Percentiles rank a stretch among this genome's conserved stretches.
phyloP scores from a whole-genome alignment of 257 asterid genomes.

The Fraxinus excelsior region DNA sequence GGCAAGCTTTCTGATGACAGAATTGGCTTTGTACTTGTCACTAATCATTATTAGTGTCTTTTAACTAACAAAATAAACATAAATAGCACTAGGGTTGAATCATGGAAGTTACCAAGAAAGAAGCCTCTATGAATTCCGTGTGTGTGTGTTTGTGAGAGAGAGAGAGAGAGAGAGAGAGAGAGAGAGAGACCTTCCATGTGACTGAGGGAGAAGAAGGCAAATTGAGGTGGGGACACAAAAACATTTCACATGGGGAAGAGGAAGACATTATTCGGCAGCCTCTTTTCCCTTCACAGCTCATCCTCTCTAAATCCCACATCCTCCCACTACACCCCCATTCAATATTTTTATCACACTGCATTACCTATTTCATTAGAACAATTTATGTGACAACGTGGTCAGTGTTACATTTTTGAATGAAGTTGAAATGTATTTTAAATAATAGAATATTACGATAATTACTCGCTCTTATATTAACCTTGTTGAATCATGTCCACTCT shows the following conservation, averaged over 20 bases:
- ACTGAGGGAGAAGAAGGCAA: slow-evolving; percentile 54
- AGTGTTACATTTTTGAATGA: too few relatives aligned
- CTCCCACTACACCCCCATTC: slow-evolving; percentile 6
- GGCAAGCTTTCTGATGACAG: slow-evolving; percentile 6
- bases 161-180: slow-evolving; percentile 25
- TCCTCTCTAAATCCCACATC: not conserved
- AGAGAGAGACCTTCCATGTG: slow-evolving; percentile 57
- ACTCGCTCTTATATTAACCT: too few relatives aligned
- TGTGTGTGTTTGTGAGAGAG: not conserved
- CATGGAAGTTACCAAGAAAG: slow-evolving; percentile 36
- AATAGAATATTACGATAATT: too few relatives aligned
- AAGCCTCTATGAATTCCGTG: slow-evolving; percentile 13
- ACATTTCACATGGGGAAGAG: slow-evolving; percentile 66
- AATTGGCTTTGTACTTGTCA: slow-evolving; percentile 31
- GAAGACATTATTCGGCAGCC: slow-evolving; percentile 29
- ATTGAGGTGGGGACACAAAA: slow-evolving; percentile 39
- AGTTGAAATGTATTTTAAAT: too few relatives aligned
- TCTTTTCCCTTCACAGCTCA: slow-evolving; percentile 18
- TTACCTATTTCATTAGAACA: too few relatives aligned
- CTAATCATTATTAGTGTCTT: slow-evolving; percentile 60
- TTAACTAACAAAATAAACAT: slow-evolving; percentile 20
- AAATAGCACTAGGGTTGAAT: slow-evolving; percentile 22
- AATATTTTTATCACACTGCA: not conserved
- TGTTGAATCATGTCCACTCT: too few relatives aligned
- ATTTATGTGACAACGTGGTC: too few relatives aligned